Evolutionary conservation across 2,329 filamentous ascomycete species (phyloP).

Genomic region (Fusarium transvaalense): DNA sequence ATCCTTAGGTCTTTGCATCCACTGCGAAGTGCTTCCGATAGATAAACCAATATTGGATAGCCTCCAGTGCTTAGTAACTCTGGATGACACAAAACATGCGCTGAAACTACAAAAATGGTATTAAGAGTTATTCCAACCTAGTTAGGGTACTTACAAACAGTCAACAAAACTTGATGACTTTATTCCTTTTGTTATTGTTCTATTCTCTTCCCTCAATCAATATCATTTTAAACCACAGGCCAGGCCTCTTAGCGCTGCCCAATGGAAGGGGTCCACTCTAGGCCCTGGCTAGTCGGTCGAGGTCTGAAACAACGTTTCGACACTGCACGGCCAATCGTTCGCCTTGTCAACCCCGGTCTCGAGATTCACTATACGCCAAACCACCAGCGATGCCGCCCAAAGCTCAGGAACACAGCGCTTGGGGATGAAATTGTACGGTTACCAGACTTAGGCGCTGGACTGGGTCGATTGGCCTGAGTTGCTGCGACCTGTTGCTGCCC

Average conservation of each 20-base stretch:
- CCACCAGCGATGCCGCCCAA: constrained; percentile 35
- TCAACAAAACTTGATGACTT: not conserved
- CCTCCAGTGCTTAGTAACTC: not conserved
- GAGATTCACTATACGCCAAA: constrained; percentile 33
- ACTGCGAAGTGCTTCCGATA: not conserved
- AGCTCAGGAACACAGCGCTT: constrained; percentile 28
- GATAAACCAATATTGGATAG: not conserved
- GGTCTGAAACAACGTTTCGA: constrained; percentile 46
- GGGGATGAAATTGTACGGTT: constrained; percentile 37
- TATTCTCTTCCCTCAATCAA: not conserved
- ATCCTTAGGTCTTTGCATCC: too few relatives aligned
- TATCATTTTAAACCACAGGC: not conserved
- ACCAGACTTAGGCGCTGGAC: constrained; percentile 40
- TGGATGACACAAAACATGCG: not conserved
- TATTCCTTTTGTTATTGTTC: not conserved
- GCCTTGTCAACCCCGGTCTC: constrained; percentile 40
- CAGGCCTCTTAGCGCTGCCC: constrained; percentile 26
- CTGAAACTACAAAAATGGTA: not conserved
- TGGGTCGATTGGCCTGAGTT: constrained; percentile 37
- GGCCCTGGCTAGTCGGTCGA: constrained; percentile 11
- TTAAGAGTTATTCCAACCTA: rapidly evolving
- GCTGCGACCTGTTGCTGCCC: constrained; percentile 39
- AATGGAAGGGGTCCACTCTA: not conserved
- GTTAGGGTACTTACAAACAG: not conserved
- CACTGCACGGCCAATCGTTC: constrained; percentile 43